Base-by-base conservation (phyloP, 106 monocot species). In the Dactylorhiza incarnata region DNA sequence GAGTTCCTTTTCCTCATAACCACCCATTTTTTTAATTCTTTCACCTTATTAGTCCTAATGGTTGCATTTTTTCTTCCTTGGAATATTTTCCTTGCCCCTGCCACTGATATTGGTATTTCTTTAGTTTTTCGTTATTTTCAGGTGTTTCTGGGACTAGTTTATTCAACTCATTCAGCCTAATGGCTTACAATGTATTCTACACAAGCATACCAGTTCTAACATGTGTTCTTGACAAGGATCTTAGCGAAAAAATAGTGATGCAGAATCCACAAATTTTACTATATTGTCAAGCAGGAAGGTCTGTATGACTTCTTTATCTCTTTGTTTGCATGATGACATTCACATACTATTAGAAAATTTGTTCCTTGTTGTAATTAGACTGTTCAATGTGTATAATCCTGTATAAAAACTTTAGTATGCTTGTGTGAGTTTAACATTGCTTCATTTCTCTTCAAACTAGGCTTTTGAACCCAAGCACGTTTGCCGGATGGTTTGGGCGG, bases 401-500 rank as follows among this genome's bases (percentile, higher is more conserved):
- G 29, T 25, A 12, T 65, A 26, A 11, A 45, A 58, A 55, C 4
- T 45, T 74, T 49, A 16, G 5, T 58, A 20, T 1, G 51, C 51
- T 51, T 51, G 11, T 29, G 19, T 58, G 0, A 78, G 15, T 74
- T 29, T 73, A 65, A 59, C 44, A 72, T 49, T 13, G 5, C 71
- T 48, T 66, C 29, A 51, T 65, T 23, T 48, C 19, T 10, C 48
- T 53, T 75, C 19, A 59, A 78, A 71, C 17, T 77, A 99, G 97
- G 94, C 86, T 99, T 72, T 62, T 99, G 71, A 99, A 94, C 48
- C 97, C 94, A 16, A 89, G 91, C 71, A 99, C 97, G 77, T 99
- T 94, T 89, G 91, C 91, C 79, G 97, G 91, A 82, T 99, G 97
- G 97, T 99, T 99, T 88, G 97, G 97, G 4, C 83, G 97, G 44